Base-by-base conservation (phyloP, 2,329 filamentous ascomycete genomes). In the Orbilia brochopaga region DNA sequence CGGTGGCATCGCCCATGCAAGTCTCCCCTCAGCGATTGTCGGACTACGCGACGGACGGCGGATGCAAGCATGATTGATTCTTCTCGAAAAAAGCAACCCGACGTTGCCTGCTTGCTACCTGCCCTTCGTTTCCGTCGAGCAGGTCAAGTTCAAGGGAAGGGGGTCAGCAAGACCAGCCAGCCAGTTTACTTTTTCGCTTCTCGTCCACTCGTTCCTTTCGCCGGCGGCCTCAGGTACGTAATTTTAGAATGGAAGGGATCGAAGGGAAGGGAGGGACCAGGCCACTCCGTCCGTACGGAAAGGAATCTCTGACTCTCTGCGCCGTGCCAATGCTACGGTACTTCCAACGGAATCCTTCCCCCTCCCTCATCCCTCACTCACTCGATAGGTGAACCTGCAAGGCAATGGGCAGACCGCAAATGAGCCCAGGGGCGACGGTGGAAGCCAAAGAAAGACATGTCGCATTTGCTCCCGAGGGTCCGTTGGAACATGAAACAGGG, bases 41-140 rank as follows among this genome's bases (percentile, higher is more conserved):
- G 64, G 50, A 69, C 40, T 50, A 61, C 40, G 64, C 64, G 64
- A 69, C 56, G 56, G 64, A 55, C 37, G 23, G 44, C 40, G 48
- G 46, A 60, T 46, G 30, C 42, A 53, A 48, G 24, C 44, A 35
- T 52, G 24, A 23, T 37, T 52, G 24, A 23, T 37, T 42, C 40
- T 40, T 55, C 52, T 15, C 40, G 19, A 15, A 35, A 35, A 32
- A 50, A 51, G 40, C 44, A 60, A 44, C 57, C 50, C 37, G 46
- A 35, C 40, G 13, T 4, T 13, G 40, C 4, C 40, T 13, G 17
- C 4, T 15, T 15, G 4, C 5, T 3, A 44, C 11, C 11, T 15
- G 3, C 13, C 40, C 17, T 15, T 48, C 19, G 15, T 21, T 48
- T 21, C 44, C 44, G n/a, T 19, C 44, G 19, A 17, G 44, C 6